Evolutionary conservation across 768 basidiomycete species (phyloP), one percentile per base, ranked within the genome.

Genomic region (Psilocybe subaeruginosa): DNA sequence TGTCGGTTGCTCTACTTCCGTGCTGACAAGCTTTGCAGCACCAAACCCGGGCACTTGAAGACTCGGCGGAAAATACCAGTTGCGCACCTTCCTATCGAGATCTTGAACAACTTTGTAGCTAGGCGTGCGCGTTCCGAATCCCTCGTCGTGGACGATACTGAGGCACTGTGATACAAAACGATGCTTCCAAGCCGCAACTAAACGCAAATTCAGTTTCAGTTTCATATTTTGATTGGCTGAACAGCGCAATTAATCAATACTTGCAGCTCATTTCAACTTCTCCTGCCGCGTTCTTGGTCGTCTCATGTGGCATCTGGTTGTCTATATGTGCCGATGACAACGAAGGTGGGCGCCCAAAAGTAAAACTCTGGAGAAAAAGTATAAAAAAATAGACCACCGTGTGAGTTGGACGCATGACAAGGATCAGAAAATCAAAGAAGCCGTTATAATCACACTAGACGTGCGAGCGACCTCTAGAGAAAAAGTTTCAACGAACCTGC

Each of bases 161-260:
- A 88, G 75, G 66, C 88, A 90, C 66, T 87, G 81, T 2, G 83
- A 81, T 3, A 82, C 74, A 64, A 87, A 90, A 17, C 82, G 78
- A 68, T 90, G 88, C 70, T 91, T 91, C 89, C 89, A 91, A 2
- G 84, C 83, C 51, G 78, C 76, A 66, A 86, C 88, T 90, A 64
- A 12, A 54, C 31, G 19, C 57, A n/a, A 58, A 51, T 16, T 39
- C 54, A 27, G 48, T 58, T 19, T 19, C 65, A 59, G 41, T 16
- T 58, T 23, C 23, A 4, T 19, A 35, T 7, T 37, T 54, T 35
- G 23, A 23, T 23, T 27, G 14, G 35, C 16, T 9, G 60, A 11
- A 58, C 35, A 60, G 23, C 56, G 54, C 56, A 56, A 46, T 31
- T 31, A 61, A n/a, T 51, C 23, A 46, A 23, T 52, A 74, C 86